These are phyloP conservation scores for Suillus fuscotomentosus DNA, from an alignment of 768 basidiomycete species.

Conservation along the genomic window DNA sequence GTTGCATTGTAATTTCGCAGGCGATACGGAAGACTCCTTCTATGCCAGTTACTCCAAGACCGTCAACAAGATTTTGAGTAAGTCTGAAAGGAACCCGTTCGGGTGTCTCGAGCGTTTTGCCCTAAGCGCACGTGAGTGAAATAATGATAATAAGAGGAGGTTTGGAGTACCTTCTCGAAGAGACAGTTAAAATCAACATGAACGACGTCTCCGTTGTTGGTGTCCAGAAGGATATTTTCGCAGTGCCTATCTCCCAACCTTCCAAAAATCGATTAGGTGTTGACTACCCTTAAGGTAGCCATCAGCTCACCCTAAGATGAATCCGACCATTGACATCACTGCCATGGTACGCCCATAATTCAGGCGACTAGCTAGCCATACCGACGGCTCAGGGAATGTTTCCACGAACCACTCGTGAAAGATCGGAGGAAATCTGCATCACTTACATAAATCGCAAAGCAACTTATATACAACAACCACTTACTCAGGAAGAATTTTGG, in stretches of 20 bases:
- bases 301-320: slow-evolving; percentile 78
- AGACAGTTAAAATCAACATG: slow-evolving; percentile 99
- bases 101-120: slow-evolving; percentile 81
- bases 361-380: slow-evolving; percentile 89
- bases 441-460: background rate
- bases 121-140: slow-evolving; percentile 35
- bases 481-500: slow-evolving; percentile 58
- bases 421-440: slow-evolving; percentile 69
- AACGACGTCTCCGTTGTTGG: slow-evolving; percentile 83
- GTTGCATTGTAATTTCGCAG: slow-evolving; percentile 85
- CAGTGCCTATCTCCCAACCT: slow-evolving; percentile 98
- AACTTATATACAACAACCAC: slow-evolving; percentile 17
- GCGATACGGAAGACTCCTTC: slow-evolving; percentile 94
- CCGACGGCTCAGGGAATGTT: slow-evolving; percentile 94
- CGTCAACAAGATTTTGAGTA: slow-evolving; percentile 91
- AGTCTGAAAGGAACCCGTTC: slow-evolving; percentile 94
- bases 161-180: slow-evolving; percentile 78
- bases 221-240: slow-evolving; percentile 94
- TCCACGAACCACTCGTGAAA: slow-evolving; percentile 98
- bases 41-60: slow-evolving; percentile 87
- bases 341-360: slow-evolving; percentile 87
- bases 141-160: background rate
- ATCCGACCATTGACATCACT: slow-evolving; percentile 99
- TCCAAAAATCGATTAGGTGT: background rate
- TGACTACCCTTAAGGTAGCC: too few species aligned